phyloP scores from a whole-genome alignment of 306 rosid genomes.

The Lablab purpureus region DNA sequence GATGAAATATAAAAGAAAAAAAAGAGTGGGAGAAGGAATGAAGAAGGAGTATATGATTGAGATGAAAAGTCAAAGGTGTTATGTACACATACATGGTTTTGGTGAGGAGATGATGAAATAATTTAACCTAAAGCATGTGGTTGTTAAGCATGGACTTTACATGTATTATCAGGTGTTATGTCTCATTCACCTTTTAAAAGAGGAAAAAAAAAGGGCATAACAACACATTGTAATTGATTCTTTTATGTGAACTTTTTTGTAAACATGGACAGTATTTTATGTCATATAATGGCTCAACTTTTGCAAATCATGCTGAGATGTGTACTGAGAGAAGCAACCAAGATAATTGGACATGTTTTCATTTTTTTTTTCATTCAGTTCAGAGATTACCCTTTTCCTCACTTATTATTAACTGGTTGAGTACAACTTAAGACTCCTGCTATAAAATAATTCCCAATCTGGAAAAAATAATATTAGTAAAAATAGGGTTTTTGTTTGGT shows the following conservation, averaged over 20 bases:
- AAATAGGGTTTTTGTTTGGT: neutral
- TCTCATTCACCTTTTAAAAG: conserved; percentile 58
- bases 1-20: neutral
- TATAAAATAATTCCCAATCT: neutral
- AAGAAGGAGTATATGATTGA: neutral
- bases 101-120: conserved; percentile 51
- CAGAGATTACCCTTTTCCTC: neutral
- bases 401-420: conserved; percentile 45
- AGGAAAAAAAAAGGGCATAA: conserved; percentile 5
- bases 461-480: neutral
- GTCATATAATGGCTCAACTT: conserved; percentile 47
- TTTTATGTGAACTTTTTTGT: conserved; percentile 51
- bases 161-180: conserved; percentile 59
- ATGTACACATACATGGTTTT: conserved; percentile 46
- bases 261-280: conserved; percentile 50
- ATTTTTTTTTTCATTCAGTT: conserved; percentile 40
- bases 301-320: conserved; percentile 52
- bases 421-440: conserved; percentile 45
- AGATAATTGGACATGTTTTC: conserved; percentile 42
- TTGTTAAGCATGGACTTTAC: conserved; percentile 61
- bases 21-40: neutral
- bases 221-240: conserved; percentile 51
- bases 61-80: conserved; percentile 45
- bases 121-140: conserved; percentile 63
- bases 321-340: conserved; percentile 52